A percentile compares a stretch with the other conserved stretches of the same genome.
Conservation (phyloP, 768 basidiomycete species). For the Gloeopeniophorella convolvens region DNA sequence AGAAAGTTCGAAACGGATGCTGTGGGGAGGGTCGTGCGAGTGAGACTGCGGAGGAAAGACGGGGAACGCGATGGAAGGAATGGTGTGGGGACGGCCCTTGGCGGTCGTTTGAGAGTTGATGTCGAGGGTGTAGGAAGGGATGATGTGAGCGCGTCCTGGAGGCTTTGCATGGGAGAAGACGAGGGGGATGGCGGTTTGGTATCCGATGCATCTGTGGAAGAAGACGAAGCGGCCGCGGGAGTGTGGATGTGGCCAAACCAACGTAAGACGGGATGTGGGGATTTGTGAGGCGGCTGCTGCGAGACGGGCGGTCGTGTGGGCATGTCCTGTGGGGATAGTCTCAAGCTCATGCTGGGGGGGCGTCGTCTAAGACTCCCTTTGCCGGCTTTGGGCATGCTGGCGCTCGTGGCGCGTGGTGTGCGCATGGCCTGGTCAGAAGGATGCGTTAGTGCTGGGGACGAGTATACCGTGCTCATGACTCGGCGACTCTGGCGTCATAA, state of each 20-base stretch:
- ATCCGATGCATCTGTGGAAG: conserved; percentile 38
- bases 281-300: conserved; percentile 10
- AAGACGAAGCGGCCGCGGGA: conserved; percentile 28
- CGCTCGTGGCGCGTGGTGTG: conserved; percentile 4
- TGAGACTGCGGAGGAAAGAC: conserved; percentile 46
- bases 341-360: background rate
- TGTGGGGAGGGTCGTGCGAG: conserved; percentile 58
- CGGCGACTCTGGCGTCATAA: background rate
- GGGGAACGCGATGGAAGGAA: conserved; percentile 41
- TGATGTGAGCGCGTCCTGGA: conserved; percentile 30
- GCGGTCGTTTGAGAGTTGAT: conserved; percentile 22
- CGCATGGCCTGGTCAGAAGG: conserved; percentile 4
- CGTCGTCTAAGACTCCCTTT: conserved; percentile 1
- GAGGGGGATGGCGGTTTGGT: conserved; percentile 6
- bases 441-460: background rate
- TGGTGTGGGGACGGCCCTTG: conserved; percentile 27
- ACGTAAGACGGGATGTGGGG: conserved; percentile 33
- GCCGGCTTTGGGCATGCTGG: background rate
- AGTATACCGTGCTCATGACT: background rate
- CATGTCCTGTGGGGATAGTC: conserved; percentile 5
- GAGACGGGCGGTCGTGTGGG: conserved; percentile 11
- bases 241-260: conserved; percentile 37
- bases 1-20: conserved; percentile 43
- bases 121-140: conserved; percentile 26
- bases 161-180: conserved; percentile 27